Evolutionary conservation across 2,329 filamentous ascomycete genomes (phyloP), one percentile per base, ranked within the genome.

Genomic region (Drechslera avenae): DNA sequence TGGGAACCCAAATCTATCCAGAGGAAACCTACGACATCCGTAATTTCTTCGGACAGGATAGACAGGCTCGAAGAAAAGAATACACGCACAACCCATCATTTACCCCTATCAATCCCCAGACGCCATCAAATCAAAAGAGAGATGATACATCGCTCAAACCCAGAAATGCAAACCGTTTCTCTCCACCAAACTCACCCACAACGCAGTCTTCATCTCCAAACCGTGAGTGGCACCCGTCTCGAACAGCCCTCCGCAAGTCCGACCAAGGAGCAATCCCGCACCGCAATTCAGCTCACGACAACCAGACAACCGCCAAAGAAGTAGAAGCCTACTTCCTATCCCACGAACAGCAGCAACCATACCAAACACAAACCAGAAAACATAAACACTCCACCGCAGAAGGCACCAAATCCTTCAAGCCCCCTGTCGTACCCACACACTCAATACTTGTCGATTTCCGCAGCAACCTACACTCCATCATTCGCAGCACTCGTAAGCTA

Each of bases 381-480:
- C 35, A 33, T 16, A 51, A 39, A 47, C 56, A 28, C 16, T 46
- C 51, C 41, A 56, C 43, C 3, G 53, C 50, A n/a, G 46, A 59
- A 10, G 68, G 71, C 3, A 70, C 62, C 4, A 74, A 70, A 39
- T 75, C 75, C 1, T 71, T 69, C 1, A 63, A 52, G 8, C 60
- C 74, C 75, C 1, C 50, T 4, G 64, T 63, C 7, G 56, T 50
- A 26, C 56, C 56, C 2, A 62, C 59, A n/a, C 71, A 74, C 9
- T 44, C 64, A 17, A 5, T 69, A 4, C 21, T 56, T 6, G 13
- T 65, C 1, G 5, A 14, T 3, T 2, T 64, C 0, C 4, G 14
- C 2, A 47, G 39, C 9, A 48, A 30, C 16, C 16, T 54, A 6
- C 6, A 37, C 1, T n/a, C 12, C 12, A 59, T 66, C 21, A 14